Percentiles rank a stretch among this genome's conserved stretches.
Conservation (phyloP, 768 basidiomycete genomes). For the Boletus subparvulus region DNA sequence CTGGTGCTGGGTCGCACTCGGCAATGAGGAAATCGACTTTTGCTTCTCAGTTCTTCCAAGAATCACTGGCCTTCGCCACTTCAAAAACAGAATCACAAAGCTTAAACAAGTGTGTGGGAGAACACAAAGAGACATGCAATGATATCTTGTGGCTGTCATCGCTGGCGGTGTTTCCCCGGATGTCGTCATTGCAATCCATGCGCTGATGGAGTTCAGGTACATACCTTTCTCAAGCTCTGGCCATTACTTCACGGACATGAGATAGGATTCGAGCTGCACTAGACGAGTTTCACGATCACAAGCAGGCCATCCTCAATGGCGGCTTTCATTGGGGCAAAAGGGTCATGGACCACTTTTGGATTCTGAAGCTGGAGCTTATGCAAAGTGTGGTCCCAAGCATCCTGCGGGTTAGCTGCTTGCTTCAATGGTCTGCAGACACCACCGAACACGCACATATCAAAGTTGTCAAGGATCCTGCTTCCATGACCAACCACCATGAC, state of each 20-base stretch:
- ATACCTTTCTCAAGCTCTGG: conserved; percentile 34
- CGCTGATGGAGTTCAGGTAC: conserved; percentile 40
- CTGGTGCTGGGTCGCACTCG: neutral
- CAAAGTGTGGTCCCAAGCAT: neutral
- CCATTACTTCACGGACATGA: conserved; percentile 22
- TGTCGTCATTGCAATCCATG: conserved; percentile 35
- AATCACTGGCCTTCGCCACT: conserved; percentile 35
- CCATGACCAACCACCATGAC: conserved; percentile 6
- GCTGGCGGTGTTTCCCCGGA: conserved; percentile 25
- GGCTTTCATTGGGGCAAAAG: conserved; percentile 28
- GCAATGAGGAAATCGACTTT: conserved; percentile 8
- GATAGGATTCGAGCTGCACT: conserved; percentile 24
- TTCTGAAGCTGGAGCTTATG: neutral
- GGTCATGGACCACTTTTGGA: neutral
- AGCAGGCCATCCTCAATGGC: conserved; percentile 15
- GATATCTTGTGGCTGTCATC: conserved; percentile 35
- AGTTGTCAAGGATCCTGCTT: neutral
- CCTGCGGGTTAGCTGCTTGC: neutral
- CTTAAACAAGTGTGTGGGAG: conserved; percentile 43
- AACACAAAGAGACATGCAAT: conserved; percentile 39
- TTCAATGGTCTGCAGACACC: neutral
- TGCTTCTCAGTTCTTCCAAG: neutral
- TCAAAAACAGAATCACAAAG: conserved; percentile 38
- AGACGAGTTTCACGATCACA: conserved; percentile 35
- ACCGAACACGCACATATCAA: neutral